Conservation (phyloP, 1,139 yeast genomes). For the Meyerozyma smithsonii region DNA sequence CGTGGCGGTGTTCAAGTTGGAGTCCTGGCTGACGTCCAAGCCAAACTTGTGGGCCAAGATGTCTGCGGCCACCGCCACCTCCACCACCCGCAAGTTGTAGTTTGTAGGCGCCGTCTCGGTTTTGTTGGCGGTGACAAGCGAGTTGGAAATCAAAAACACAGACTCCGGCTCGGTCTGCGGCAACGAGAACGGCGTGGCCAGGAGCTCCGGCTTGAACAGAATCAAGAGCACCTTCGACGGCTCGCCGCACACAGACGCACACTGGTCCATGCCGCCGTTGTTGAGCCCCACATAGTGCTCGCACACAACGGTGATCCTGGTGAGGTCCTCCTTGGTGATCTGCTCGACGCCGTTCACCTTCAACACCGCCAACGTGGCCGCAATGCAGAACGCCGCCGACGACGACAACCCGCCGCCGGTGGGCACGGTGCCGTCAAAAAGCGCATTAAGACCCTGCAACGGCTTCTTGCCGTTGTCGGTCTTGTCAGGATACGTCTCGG, state of each 20-base stretch:
- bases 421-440: slow-evolving; percentile 65
- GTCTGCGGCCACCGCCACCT: slow-evolving; percentile 61
- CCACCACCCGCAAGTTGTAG: slow-evolving; percentile 69
- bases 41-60: slow-evolving; percentile 47
- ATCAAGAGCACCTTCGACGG: slow-evolving; percentile 55
- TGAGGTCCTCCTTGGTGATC: slow-evolving; percentile 49
- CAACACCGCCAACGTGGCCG: slow-evolving; percentile 57
- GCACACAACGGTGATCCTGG: slow-evolving; percentile 59
- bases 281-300: slow-evolving; percentile 74
- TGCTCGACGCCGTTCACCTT: slow-evolving; percentile 45
- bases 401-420: slow-evolving; percentile 72
- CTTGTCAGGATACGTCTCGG: slow-evolving; percentile 24
- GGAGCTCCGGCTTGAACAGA: slow-evolving; percentile 56
- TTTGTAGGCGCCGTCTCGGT: slow-evolving; percentile 66
- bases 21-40: slow-evolving; percentile 43
- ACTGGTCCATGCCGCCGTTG: slow-evolving; percentile 78
- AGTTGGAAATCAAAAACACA: slow-evolving; percentile 59
- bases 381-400: slow-evolving; percentile 69
- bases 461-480: slow-evolving; percentile 14
- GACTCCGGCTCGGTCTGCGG: slow-evolving; percentile 42
- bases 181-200: slow-evolving; percentile 53
- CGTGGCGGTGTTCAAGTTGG: slow-evolving; percentile 58
- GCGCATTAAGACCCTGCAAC: slow-evolving; percentile 47
- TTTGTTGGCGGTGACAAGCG: slow-evolving; percentile 59
- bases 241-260: slow-evolving; percentile 69